Evolutionary conservation across 768 basidiomycete species (phyloP), one percentile per base, ranked within the genome.

Genomic region (Hydnum rufescens): DNA sequence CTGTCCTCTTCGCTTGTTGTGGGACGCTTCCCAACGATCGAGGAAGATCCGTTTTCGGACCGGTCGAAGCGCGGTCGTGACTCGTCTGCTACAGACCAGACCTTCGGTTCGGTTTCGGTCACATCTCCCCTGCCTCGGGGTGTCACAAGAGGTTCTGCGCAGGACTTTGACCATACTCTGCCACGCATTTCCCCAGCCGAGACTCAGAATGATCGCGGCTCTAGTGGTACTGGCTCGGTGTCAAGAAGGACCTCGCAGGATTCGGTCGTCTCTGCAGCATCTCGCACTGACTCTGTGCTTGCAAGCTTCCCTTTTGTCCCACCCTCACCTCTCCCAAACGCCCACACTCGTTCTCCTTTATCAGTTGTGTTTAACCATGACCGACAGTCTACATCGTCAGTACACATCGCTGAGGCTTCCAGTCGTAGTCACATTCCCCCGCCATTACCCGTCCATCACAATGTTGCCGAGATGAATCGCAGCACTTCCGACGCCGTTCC

Each of bases 241-340:
- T 16, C 44, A 47, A 13, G 44, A 25, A 13, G 44, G 26, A 47
- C 13, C 26, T 50, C 51, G 19, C 22, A 46, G 16, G 54, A 55
- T 32, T 55, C 55, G 26, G 34, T 56, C 42, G 26, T 51, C 13
- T 50, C 47, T 2, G 39, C 54, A 8, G 43, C 47, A 3, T 56
- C 55, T 6, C 3, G 49, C 5, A 44, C 55, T 6, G 55, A 56
- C 28, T 54, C 54, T 28, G 29, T 56, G 32, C 42, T 56, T 28
- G 50, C 54, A 19, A 49, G 48, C 13, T 89, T 89, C 71, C 83
- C 82, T 32, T 87, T 89, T 62, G 84, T 89, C 5, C 86, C 86
- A 23, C 86, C 86, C 1, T 86, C 84, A 4, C 86, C 86, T 4
- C 86, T 88, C 54, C 85, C 83, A n/a, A 76, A 77, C 53, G 85